Conservation (phyloP, 2,329 filamentous ascomycete genomes). For the Aspergillus texensis region DNA sequence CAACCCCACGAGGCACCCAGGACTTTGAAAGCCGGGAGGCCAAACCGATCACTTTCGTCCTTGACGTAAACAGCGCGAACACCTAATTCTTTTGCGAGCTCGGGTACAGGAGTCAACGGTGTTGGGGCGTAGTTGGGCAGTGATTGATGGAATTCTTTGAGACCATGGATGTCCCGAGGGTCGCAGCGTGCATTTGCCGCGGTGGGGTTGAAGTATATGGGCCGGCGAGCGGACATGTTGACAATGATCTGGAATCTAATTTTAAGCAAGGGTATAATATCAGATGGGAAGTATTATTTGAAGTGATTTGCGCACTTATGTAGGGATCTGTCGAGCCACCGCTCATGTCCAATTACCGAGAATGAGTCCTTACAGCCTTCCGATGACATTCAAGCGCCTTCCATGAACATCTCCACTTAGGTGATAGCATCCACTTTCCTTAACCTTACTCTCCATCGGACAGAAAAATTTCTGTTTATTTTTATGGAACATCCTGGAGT, state of each 20-base stretch:
- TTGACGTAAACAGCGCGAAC: conserved; percentile 66
- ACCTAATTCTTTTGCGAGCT: conserved; percentile 60
- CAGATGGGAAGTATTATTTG: background rate
- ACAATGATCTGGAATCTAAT: background rate
- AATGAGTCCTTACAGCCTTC: conserved; percentile 15
- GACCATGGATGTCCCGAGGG: conserved; percentile 14
- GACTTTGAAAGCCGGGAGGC: conserved; percentile 77
- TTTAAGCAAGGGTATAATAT: background rate
- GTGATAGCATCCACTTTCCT: background rate
- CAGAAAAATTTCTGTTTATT: background rate
- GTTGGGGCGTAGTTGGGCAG: conserved; percentile 62
- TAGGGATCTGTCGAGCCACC: background rate
- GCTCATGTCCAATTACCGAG: background rate
- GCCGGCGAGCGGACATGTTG: conserved; percentile 19
- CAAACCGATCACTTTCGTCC: conserved; percentile 69
- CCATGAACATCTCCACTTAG: background rate
- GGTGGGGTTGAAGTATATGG: conserved; percentile 31
- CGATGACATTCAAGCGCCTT: conserved; percentile 16
- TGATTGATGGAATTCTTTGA: conserved; percentile 56
- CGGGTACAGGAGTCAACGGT: conserved; percentile 55
- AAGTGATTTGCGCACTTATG: background rate
- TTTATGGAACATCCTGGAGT: background rate
- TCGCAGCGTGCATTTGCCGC: conserved; percentile 19
- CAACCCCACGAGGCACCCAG: conserved; percentile 76
- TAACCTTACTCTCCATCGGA: background rate